Conservation (phyloP, 208 protist genomes). For the Tetramitus jugosus region DNA sequence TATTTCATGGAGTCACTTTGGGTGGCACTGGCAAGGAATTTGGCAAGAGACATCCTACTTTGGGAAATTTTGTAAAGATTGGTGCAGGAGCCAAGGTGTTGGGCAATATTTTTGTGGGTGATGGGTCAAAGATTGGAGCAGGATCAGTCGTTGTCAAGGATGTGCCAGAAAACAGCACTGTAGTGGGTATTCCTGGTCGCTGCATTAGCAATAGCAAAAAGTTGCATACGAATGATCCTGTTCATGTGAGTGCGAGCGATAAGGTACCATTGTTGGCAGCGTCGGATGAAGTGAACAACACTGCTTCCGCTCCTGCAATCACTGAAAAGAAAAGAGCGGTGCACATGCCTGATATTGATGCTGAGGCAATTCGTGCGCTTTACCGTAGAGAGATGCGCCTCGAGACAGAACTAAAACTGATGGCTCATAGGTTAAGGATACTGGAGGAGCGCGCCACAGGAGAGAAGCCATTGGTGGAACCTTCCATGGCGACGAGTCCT, state of each 20-base stretch:
- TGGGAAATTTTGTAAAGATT: constrained; percentile 64
- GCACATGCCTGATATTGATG: constrained; percentile 17
- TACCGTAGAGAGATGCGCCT: neutral
- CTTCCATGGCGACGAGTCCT: no score
- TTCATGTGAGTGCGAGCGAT: neutral
- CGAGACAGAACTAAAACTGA: constrained; percentile 2
- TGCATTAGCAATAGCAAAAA: no score
- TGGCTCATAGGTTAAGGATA: no score
- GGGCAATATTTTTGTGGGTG: constrained; percentile 62
- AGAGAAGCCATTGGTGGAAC: no score
- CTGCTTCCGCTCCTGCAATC: no score
- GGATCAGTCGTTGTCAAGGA: constrained; percentile 31
- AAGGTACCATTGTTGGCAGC: no score
- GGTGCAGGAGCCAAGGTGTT: constrained; percentile 68
- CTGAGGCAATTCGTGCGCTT: constrained; percentile 12
- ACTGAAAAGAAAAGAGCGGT: neutral
- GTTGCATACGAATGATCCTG: neutral
- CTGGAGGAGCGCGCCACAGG: no score
- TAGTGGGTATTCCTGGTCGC: constrained; percentile 29
- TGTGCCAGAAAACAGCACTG: constrained; percentile 20
- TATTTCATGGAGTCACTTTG: constrained; percentile 49
- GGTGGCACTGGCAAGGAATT: constrained; percentile 41
- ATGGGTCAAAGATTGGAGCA: constrained; percentile 57
- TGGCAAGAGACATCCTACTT: constrained; percentile 59
- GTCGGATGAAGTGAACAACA: neutral